These are phyloP conservation scores for Triticum urartu DNA, from an alignment of 176 grass and related monocot genomes.

Conservation along the genomic window DNA sequence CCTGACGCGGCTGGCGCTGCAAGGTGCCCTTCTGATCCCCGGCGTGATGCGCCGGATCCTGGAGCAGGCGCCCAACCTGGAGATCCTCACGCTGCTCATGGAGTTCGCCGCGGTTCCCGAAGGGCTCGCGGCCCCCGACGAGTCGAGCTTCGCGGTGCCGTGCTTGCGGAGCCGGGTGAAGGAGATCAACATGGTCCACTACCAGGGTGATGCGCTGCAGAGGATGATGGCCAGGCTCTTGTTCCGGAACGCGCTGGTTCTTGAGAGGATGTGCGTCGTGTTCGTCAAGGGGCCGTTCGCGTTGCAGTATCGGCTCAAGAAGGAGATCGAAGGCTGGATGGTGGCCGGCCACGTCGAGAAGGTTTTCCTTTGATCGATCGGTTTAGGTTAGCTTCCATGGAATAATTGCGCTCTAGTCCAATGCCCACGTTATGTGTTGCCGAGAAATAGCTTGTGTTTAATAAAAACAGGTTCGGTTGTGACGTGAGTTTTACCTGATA, in stretches of 20 bases:
- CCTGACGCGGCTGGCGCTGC: not conserved
- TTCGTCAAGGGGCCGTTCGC: not conserved
- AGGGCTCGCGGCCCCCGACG: not conserved
- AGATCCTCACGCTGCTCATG: not conserved
- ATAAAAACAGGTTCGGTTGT: too few species aligned
- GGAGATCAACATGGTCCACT: slow-evolving; percentile 25
- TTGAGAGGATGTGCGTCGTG: not conserved
- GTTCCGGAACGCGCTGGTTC: not conserved
- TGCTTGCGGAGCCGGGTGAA: not conserved
- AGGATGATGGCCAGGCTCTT: slow-evolving; percentile 8
- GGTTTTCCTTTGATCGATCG: not conserved
- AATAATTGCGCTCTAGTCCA: too few species aligned
- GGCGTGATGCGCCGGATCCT: not conserved
- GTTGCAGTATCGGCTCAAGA: not conserved
- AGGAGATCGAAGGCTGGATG: not conserved
- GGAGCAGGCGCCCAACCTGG: not conserved
- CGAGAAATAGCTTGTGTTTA: too few species aligned
- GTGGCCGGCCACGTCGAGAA: not conserved
- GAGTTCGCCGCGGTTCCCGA: not conserved
- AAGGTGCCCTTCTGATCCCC: not conserved
- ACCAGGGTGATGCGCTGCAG: not conserved
- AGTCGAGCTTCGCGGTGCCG: not conserved
- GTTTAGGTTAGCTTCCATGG: too few species aligned
- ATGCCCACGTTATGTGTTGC: too few species aligned
- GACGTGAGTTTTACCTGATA: too few species aligned